Base-by-base conservation (phyloP, 352 stramenopile genomes). In the Globisporangium cylindrosporum region DNA sequence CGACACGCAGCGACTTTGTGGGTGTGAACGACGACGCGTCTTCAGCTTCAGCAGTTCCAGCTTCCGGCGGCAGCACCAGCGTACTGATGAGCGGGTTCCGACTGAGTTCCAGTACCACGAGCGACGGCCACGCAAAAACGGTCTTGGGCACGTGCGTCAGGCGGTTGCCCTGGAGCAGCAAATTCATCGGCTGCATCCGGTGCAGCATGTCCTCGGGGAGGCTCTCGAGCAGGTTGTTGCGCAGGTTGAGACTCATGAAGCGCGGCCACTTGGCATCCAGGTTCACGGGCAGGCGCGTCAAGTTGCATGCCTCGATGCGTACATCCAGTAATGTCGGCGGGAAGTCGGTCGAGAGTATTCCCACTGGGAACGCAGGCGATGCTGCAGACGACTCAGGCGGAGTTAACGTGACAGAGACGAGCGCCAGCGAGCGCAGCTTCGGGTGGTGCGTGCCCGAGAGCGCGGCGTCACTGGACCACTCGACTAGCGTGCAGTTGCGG, bases 241-340 rank as follows among this genome's bases (percentile, higher is more conserved):
- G 36, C 59, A 64, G 36, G 8, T 54, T 64, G 36, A 64, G 25
- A 18, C 25, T 38, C 34, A 49, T 49, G 41, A n/a, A 34, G 10
- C 41, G 34, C 41, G 34, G 59, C 34, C 59, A 64, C 59, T 38
- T 54, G 12, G 10, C 38, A 36, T 64, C 59, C 59, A 64, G 41
- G 7, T 64, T 36, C 59, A 54, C 34, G 59, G 59, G 59, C 14
- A 64, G 12, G 34, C 41, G n/a, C 14, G 59, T 54, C 15, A 55
- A 10, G 25, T 54, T 54, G 41, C 36, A 64, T 25, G 59, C n/a
- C 18, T 54, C 34, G 22, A 64, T 22, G 9, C 34, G 36, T 15
- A 64, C n/a, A 0, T 64, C 36, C 18, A 54, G n/a, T 1, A 64
- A 7, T 3, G 32, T 32, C 8, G 59, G 20, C 14, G 59, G 59